phyloP scores from a whole-genome alignment of 2,329 filamentous ascomycete species.

The Calonectria hongkongensis region DNA sequence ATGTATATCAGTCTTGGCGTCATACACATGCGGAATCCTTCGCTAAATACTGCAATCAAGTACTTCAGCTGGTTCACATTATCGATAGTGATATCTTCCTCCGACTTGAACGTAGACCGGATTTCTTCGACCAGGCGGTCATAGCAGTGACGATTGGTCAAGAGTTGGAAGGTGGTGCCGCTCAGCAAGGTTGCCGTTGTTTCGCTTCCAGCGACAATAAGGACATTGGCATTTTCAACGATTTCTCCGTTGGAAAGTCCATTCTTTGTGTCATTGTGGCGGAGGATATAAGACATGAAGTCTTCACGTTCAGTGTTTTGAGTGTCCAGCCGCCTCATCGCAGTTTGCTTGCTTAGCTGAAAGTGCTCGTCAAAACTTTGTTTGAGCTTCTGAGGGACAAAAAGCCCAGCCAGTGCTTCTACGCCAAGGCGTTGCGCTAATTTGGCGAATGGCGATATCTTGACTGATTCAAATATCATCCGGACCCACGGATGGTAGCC shows the following conservation, averaged over 20 bases:
- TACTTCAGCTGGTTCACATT: conserved; percentile 9
- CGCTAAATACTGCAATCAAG: conserved; percentile 5
- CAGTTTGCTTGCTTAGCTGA: conserved; percentile 9
- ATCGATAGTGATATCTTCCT: not conserved
- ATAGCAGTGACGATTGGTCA: not conserved
- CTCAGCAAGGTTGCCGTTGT: conserved; percentile 7
- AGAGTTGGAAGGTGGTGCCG: not conserved
- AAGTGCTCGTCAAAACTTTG: conserved; percentile 5
- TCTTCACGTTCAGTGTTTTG: not conserved
- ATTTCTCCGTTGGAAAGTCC: not conserved
- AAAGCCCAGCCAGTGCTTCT: not conserved
- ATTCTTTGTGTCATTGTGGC: not conserved
- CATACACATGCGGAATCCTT: conserved; percentile 5
- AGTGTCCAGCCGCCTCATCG: not conserved
- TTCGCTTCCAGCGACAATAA: conserved; percentile 6
- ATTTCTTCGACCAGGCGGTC: not conserved
- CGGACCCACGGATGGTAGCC: conserved; percentile 11
- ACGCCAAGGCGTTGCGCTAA: not conserved
- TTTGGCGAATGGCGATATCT: not conserved
- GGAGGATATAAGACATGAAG: conserved; percentile 12
- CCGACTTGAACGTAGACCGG: not conserved
- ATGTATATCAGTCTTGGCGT: too few species aligned
- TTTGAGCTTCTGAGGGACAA: not conserved
- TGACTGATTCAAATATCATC: not conserved
- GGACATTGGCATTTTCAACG: conserved; percentile 2